Conservation (phyloP, 2,329 filamentous ascomycete species). For the Cladosporium sphaerospermum region DNA sequence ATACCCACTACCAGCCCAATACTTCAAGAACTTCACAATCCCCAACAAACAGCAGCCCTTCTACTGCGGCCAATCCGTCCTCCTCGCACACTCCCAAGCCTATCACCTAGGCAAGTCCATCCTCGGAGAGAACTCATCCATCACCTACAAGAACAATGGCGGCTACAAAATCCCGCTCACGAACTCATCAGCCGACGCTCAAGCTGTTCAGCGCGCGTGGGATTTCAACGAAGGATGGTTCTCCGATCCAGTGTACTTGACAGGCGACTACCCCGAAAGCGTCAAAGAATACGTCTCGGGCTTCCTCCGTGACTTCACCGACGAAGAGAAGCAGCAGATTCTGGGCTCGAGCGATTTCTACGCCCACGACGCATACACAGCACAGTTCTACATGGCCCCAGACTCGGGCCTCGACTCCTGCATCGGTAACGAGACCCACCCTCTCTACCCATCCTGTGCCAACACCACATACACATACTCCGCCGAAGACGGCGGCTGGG, state of each 20-base stretch:
- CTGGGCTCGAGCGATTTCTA: conserved; percentile 32
- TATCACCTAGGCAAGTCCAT: conserved; percentile 40
- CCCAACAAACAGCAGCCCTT: conserved; percentile 29
- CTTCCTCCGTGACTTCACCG: conserved; percentile 30
- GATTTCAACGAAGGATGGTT: conserved; percentile 40
- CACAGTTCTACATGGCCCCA: conserved; percentile 31
- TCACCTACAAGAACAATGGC: conserved; percentile 31
- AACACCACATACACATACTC: conserved; percentile 30
- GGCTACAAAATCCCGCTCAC: conserved; percentile 33
- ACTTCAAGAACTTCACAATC: conserved; percentile 33
- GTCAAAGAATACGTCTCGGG: conserved; percentile 32
- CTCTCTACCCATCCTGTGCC: conserved; percentile 31
- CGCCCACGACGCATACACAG: conserved; percentile 34
- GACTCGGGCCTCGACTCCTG: conserved; percentile 34
- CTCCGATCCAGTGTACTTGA: conserved; percentile 39
- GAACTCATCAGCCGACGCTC: conserved; percentile 30
- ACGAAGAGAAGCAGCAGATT: conserved; percentile 28
- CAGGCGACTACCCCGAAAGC: conserved; percentile 38
- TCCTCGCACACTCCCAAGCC: conserved; percentile 32
- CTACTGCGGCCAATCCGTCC: conserved; percentile 33
- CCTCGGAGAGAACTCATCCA: conserved; percentile 26
- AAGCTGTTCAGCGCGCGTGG: conserved; percentile 30
- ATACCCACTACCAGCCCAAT: conserved; percentile 29
- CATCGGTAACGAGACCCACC: conserved; percentile 27
- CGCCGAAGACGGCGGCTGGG: conserved; percentile 24